Base-by-base conservation (phyloP, 805 yeast species). In the Ogataea nonfermentans region DNA sequence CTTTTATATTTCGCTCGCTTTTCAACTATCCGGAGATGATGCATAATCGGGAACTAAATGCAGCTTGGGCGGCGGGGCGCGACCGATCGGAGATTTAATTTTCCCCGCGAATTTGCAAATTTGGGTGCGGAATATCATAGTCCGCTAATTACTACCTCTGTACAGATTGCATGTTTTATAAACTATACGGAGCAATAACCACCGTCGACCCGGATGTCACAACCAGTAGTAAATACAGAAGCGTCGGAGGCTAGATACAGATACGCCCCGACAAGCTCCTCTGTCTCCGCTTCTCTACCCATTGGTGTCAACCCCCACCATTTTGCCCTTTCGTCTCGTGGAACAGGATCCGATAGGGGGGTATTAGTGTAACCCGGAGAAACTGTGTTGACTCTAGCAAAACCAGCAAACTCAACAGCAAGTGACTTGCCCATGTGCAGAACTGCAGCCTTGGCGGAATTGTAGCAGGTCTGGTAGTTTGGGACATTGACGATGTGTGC, bases 191-290 rank as follows among this genome's bases (percentile, higher is more conserved):
- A 34, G n/a, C 37, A 34, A 58, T 70, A 73, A 35, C 75, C 79
- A 49, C 78, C 78, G 49, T 74, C 78, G 30, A 72, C 72, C 37
- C 59, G 59, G 35, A 74, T 56, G 49, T 74, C 78, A 34, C 74
- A 54, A 32, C 79, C 79, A 20, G 76, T 72, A 37, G 75, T 68
- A 52, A 59, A 74, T 24, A 71, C 63, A 19, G 76, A 63, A 25
- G 78, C 79, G 52, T 73, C 76, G 37, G 80, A 62, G 6, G 76
- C 78, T 49, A 74, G 66, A 56, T 71, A 74, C 40, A 74, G 55
- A 54, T 70, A 73, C 9, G 76, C 78, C 33, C 78, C 78, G 13
- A 65, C 73, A 40, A 74, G 62, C 52, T 74, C 79, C 45, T 67
- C 64, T 25, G 74, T 68, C 24, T 52, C 49, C 13, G 72, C 77